Evolutionary conservation across 2,329 filamentous ascomycete species (phyloP).

Genomic region (Xylariaceae sp.): DNA sequence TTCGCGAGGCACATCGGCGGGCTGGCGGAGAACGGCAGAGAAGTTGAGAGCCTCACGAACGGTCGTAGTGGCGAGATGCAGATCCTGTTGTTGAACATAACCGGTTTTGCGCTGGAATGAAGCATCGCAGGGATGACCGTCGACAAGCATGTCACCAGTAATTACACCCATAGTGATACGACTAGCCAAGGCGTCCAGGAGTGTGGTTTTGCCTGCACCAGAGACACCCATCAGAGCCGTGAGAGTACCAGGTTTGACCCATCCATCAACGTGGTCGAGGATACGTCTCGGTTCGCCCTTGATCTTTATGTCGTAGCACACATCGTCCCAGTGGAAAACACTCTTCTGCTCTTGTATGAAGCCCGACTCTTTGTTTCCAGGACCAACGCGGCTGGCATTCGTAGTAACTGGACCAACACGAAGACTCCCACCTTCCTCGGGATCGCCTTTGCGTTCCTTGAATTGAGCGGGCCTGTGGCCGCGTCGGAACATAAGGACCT

Average conservation of each 20-base stretch:
- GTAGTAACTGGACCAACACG: constrained; percentile 43
- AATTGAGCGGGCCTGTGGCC: constrained; percentile 56
- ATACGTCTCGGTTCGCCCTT: constrained; percentile 71
- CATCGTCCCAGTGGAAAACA: constrained; percentile 79
- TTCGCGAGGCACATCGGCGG: constrained; percentile 60
- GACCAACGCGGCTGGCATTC: constrained; percentile 39
- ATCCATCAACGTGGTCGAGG: constrained; percentile 81
- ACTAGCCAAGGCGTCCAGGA: constrained; percentile 79
- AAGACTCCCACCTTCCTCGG: constrained; percentile 47
- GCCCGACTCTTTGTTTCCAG: constrained; percentile 36
- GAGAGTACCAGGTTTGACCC: constrained; percentile 87
- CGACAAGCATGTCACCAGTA: constrained; percentile 70
- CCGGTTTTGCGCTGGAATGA: constrained; percentile 91
- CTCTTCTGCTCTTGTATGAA: constrained; percentile 56
- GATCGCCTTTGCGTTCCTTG: constrained; percentile 58
- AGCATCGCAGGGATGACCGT: constrained; percentile 61
- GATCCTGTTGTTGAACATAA: constrained; percentile 88
- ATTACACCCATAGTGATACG: constrained; percentile 87
- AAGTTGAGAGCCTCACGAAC: constrained; percentile 86
- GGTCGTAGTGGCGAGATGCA: constrained; percentile 77
- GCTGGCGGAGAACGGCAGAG: constrained; percentile 79
- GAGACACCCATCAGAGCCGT: constrained; percentile 89
- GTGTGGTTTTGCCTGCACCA: constrained; percentile 89
- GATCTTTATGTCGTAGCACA: constrained; percentile 73
- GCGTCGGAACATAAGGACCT: constrained; percentile 68